These are phyloP conservation scores for Litchi chinensis DNA, from an alignment of 345 rosid genomes.

Conservation along the genomic window DNA sequence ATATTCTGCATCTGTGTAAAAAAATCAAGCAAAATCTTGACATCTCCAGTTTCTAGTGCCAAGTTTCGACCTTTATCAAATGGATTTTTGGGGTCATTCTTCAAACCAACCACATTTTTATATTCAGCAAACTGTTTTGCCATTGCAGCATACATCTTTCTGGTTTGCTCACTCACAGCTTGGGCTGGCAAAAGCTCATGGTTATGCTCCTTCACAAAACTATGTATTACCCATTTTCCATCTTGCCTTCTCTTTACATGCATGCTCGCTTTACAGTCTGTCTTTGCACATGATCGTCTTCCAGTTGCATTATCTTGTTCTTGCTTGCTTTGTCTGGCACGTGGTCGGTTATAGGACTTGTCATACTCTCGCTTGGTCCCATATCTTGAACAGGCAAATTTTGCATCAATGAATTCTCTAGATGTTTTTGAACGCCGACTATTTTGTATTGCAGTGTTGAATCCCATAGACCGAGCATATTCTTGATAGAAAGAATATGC, in stretches of 20 bases:
- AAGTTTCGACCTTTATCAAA: slow-evolving; percentile 45
- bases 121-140: slow-evolving; percentile 62
- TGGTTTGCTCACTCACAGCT: slow-evolving; percentile 64
- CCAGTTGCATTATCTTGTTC: slow-evolving; percentile 58
- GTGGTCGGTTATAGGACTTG: slow-evolving; percentile 55
- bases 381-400: slow-evolving; percentile 68
- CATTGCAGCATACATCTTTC: slow-evolving; percentile 66
- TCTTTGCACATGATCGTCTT: slow-evolving; percentile 56
- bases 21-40: slow-evolving; percentile 47
- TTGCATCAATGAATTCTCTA: slow-evolving; percentile 65
- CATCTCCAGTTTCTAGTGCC: slow-evolving; percentile 49
- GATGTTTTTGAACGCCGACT: slow-evolving; percentile 68
- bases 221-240: slow-evolving; percentile 67
- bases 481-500: slow-evolving; percentile 70
- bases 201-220: slow-evolving; percentile 63
- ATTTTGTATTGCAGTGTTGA: slow-evolving; percentile 64
- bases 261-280: slow-evolving; percentile 76
- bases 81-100: slow-evolving; percentile 45
- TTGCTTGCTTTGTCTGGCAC: slow-evolving; percentile 55
- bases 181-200: slow-evolving; percentile 72
- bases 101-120: slow-evolving; percentile 49
- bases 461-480: slow-evolving; percentile 64
- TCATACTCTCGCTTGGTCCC: slow-evolving; percentile 62
- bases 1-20: slow-evolving; percentile 45
- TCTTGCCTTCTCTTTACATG: slow-evolving; percentile 66